Evolutionary conservation across 495 filamentous ascomycete genomes (phyloP), one percentile per base, ranked within the genome.

Genomic region (Xylaria acuta): DNA sequence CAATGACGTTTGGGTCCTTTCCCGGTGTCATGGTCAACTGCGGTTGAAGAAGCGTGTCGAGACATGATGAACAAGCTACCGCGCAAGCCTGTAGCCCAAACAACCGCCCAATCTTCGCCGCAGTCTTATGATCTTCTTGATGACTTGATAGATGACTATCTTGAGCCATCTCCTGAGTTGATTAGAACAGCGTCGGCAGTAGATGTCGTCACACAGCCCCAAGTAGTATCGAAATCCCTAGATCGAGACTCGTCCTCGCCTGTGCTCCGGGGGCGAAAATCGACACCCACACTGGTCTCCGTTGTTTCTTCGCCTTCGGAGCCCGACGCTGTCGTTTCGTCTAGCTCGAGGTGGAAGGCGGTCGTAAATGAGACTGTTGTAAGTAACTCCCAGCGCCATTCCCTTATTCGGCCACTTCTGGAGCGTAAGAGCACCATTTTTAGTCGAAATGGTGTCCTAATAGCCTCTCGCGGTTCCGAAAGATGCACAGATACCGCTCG

Each of bases 281-380:
- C 62, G 18, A 67, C 25, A 22, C 70, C 70, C 2, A 38, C 20
- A n/a, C 53, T 72, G 1, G 69, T 75, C 51, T 75, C 77, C 54
- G 67, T 69, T n/a, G 40, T 54, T 34, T 58, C 63, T 49, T 45
- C 51, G 22, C 20, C 63, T 27, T 30, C 69, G n/a, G 60, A 51
- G 14, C 47, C 69, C 4, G 30, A 22, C 1, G 14, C 63, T 51
- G 5, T 51, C 20, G 16, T 20, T 64, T 60, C 72, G 27, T 69
- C 43, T 20, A 67, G 64, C 45, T 76, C 77, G 18, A 73, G 80
- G 74, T 82, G 84, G 83, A 81, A 84, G 64, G 74, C 76, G 11
- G 87, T 86, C 71, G 80, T 89, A 20, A 82, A 84, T 14, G 88
- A 91, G 73, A 86, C 88, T 0, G 83, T 86, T 14, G 60, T 64